Evolutionary conservation across 257 asterid genomes (phyloP).

Genomic region (Solanum clarkiae): DNA sequence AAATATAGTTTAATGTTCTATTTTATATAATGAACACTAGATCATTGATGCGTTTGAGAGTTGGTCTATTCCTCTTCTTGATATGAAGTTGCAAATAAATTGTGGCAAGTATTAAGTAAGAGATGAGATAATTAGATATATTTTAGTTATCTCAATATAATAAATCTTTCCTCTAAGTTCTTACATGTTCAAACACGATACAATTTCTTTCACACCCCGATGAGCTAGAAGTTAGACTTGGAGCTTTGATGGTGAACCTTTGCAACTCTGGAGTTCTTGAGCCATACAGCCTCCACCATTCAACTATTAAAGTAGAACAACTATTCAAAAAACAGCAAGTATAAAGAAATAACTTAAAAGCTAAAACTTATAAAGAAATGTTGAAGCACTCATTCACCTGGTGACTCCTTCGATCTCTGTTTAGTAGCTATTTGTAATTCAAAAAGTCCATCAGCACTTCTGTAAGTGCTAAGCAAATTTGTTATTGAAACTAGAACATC

Average conservation of each 20-base stretch:
- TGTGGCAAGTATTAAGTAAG: background rate
- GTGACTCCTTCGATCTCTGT: background rate
- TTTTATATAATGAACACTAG: background rate
- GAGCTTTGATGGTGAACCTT: background rate
- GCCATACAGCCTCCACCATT: background rate
- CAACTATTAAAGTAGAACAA: background rate
- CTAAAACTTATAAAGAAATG: background rate
- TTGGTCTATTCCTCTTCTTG: background rate
- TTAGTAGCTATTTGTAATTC: background rate
- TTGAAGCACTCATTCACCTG: background rate
- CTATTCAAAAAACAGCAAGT: background rate
- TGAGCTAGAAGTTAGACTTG: background rate
- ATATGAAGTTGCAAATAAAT: background rate
- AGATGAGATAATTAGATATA: background rate
- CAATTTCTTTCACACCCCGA: background rate
- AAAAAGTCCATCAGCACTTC: background rate
- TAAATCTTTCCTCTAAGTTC: background rate
- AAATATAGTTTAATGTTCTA: background rate
- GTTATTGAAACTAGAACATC: background rate
- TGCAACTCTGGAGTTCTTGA: background rate
- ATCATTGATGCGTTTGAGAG: background rate
- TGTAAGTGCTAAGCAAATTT: background rate
- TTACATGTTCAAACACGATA: too few relatives aligned
- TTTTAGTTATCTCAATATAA: background rate
- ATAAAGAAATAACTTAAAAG: background rate